A percentile compares a stretch with the other conserved stretches of the same genome.
Evolutionary conservation across 2,329 filamentous ascomycete genomes (phyloP).

Genomic region (Neurospora sp.): DNA sequence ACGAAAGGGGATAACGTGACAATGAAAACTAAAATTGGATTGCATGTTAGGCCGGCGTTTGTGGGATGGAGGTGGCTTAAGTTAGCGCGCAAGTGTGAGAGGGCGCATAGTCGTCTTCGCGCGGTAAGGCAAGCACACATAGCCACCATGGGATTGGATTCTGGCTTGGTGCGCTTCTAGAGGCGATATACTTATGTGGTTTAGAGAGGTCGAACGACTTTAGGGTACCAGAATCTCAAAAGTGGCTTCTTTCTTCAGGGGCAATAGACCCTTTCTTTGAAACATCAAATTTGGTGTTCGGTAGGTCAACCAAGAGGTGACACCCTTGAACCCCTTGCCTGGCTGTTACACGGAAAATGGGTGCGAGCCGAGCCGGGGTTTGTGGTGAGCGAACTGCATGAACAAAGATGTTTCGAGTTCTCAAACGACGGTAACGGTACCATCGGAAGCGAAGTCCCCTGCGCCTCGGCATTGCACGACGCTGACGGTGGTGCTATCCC

Average conservation of each 20-base stretch:
- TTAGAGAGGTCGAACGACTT: conserved; percentile 4
- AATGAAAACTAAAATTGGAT: not conserved
- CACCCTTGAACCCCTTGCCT: not conserved
- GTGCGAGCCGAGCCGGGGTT: not conserved
- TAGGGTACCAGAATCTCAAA: not conserved
- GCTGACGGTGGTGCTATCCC: not conserved
- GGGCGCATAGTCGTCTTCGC: not conserved
- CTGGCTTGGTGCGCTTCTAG: not conserved
- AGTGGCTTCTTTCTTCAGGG: conserved; percentile 2
- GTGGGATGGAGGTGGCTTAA: not conserved
- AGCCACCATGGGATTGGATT: not conserved
- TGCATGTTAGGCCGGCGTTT: not conserved
- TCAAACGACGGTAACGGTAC: not conserved
- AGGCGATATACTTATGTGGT: not conserved
- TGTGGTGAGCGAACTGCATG: not conserved
- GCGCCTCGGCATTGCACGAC: not conserved
- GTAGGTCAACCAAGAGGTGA: not conserved
- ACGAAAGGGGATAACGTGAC: not conserved
- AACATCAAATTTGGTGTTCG: not conserved
- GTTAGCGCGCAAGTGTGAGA: not conserved
- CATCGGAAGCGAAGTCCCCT: not conserved
- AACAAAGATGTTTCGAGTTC: not conserved
- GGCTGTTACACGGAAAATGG: not conserved
- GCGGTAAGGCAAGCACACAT: not conserved
- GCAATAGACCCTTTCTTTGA: not conserved